A percentile compares a stretch with the other conserved stretches of the same genome.
phyloP scores from a whole-genome alignment of 2,329 filamentous ascomycete species.

The Dendrostoma leiphaemia region DNA sequence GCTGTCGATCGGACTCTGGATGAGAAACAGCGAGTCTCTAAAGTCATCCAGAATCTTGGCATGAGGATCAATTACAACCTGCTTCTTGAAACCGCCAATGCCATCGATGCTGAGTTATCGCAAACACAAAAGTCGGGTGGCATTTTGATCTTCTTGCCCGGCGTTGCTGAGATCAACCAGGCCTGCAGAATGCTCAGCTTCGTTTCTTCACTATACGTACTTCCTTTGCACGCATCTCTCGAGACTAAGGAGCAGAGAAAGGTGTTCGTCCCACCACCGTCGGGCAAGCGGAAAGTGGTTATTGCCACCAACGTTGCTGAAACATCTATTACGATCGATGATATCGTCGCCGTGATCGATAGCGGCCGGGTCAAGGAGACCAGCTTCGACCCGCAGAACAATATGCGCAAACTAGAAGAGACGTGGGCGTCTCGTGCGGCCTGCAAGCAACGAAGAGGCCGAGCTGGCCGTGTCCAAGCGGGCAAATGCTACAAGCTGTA shows the following conservation, averaged over 20 bases:
- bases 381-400: constrained; percentile 85
- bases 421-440: constrained; percentile 93
- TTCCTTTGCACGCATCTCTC: constrained; percentile 89
- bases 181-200: constrained; percentile 67
- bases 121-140: constrained; percentile 69
- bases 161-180: constrained; percentile 85
- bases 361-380: constrained; percentile 96
- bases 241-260: constrained; percentile 83
- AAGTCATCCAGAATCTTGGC: constrained; percentile 69
- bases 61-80: constrained; percentile 90
- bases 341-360: constrained; percentile 94
- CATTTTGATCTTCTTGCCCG: constrained; percentile 93
- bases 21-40: constrained; percentile 48
- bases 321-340: constrained; percentile 97
- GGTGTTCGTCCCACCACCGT: constrained; percentile 76
- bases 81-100: constrained; percentile 73
- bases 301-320: constrained; percentile 96
- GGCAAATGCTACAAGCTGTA: constrained; percentile 96
- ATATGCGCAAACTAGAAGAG: constrained; percentile 92
- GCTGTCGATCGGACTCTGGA: constrained; percentile 44
- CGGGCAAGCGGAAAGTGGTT: constrained; percentile 85
- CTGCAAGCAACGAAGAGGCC: constrained; percentile 89
- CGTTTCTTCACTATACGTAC: constrained; percentile 65
- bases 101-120: constrained; percentile 75
- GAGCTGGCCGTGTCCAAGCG: constrained; percentile 87